Conservation (phyloP, 306 rosid species). For the Acacia crassicarpa region DNA sequence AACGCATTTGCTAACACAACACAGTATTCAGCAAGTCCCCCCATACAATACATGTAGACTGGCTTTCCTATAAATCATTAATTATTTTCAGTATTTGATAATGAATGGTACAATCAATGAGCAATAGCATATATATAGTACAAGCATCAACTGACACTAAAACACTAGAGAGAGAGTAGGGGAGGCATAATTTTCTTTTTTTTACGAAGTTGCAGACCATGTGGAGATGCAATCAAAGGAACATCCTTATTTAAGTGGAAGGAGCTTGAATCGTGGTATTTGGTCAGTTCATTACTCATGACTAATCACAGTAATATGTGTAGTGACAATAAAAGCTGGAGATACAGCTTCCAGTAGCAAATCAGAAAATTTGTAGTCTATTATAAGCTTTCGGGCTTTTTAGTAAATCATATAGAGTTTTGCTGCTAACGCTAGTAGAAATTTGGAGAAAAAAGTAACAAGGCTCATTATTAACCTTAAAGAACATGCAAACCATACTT, state of each 20-base stretch:
- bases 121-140: slow-evolving; percentile 8
- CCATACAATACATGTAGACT: slow-evolving; percentile 89
- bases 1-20: slow-evolving; percentile 89
- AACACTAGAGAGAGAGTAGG: not conserved
- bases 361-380: not conserved
- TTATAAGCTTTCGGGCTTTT: not conserved
- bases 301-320: slow-evolving; percentile 3
- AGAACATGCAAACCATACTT: slow-evolving; percentile 30
- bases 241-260: slow-evolving; percentile 14
- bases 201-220: not conserved
- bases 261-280: not conserved
- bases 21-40: slow-evolving; percentile 97
- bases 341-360: not conserved
- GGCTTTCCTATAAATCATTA: slow-evolving; percentile 69
- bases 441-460: not conserved
- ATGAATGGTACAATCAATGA: not conserved
- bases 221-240: not conserved
- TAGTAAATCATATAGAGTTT: not conserved
- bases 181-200: not conserved
- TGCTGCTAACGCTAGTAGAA: not conserved
- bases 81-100: slow-evolving; percentile 29
- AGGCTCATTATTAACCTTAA: not conserved
- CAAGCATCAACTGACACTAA: slow-evolving; percentile 12
- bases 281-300: not conserved
- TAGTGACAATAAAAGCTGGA: not conserved